Percentiles rank a stretch among this genome's conserved stretches.
Conservation (phyloP, 2,329 filamentous ascomycete species). For the Podosphaera xanthii region DNA sequence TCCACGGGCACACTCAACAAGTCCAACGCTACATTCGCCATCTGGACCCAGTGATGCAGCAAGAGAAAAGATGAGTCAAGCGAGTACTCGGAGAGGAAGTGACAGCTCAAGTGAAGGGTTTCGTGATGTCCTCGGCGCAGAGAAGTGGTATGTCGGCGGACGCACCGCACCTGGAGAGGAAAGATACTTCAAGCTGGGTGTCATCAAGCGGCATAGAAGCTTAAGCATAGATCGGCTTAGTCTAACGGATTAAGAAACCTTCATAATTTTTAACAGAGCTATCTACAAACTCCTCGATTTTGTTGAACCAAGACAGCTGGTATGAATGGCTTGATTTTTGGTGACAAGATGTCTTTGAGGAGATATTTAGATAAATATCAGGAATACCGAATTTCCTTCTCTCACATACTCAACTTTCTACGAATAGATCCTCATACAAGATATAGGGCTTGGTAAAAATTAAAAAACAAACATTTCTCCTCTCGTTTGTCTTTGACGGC, state of each 20-base stretch:
- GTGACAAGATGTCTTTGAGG: too few species aligned
- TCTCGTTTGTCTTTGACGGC: too few species aligned
- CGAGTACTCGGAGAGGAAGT: constrained; percentile 29
- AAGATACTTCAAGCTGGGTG: constrained; percentile 58
- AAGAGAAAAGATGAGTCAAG: constrained; percentile 6
- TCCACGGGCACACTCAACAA: constrained; percentile 12
- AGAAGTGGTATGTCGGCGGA: constrained; percentile 68
- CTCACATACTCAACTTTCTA: too few species aligned
- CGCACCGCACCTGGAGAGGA: constrained; percentile 57
- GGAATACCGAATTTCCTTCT: too few species aligned
- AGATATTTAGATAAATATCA: too few species aligned
- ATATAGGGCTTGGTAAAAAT: too few species aligned
- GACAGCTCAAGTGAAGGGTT: constrained; percentile 59
- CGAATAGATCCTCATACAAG: too few species aligned
- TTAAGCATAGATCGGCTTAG: constrained; percentile 55
- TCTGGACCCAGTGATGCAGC: neutral
- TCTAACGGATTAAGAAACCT: constrained; percentile 22
- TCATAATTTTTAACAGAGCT: too few species aligned
- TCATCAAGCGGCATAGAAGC: constrained; percentile 49
- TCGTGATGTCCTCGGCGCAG: constrained; percentile 44
- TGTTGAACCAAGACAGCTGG: too few species aligned
- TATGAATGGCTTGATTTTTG: too few species aligned
- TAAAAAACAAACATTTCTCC: too few species aligned
- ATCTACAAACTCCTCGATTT: too few species aligned
- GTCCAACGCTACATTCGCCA: constrained; percentile 9